A percentile compares a stretch with the other conserved stretches of the same genome.
phyloP scores from a whole-genome alignment of 495 filamentous ascomycete genomes.

The Cetradonia linearis region DNA sequence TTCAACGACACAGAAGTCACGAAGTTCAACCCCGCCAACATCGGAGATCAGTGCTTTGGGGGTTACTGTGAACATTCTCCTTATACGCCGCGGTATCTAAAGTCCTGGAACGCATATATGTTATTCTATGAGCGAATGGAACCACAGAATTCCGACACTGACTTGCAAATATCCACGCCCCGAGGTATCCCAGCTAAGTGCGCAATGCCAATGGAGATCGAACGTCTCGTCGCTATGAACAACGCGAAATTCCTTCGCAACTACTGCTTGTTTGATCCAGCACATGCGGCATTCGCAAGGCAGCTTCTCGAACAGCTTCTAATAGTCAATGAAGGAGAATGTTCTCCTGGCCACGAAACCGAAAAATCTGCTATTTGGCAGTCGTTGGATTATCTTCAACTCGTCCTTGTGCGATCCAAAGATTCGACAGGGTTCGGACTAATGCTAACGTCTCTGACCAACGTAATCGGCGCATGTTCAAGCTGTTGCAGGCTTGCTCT shows the following conservation, averaged over 20 bases:
- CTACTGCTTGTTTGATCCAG: constrained; percentile 71
- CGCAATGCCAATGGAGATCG: constrained; percentile 44
- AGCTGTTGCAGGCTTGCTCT: constrained; percentile 49
- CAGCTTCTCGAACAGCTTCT: constrained; percentile 44
- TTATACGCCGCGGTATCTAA: constrained; percentile 42
- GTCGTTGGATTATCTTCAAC: constrained; percentile 64
- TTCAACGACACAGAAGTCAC: constrained; percentile 85
- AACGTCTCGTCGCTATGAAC: constrained; percentile 53
- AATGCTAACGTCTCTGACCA: constrained; percentile 44
- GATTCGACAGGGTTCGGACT: constrained; percentile 53
- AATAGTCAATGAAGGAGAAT: constrained; percentile 33
- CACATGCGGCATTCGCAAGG: constrained; percentile 57
- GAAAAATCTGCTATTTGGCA: constrained; percentile 56
- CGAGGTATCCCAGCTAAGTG: constrained; percentile 44
- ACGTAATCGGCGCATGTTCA: constrained; percentile 44
- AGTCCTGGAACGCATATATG: constrained; percentile 89
- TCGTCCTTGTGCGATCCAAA: constrained; percentile 65
- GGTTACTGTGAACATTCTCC: constrained; percentile 44
- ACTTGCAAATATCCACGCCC: constrained; percentile 27
- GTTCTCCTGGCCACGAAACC: constrained; percentile 41
- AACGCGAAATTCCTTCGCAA: constrained; percentile 64
- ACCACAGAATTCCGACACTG: constrained; percentile 39
- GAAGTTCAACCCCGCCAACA: constrained; percentile 59
- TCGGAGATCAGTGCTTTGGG: constrained; percentile 72
- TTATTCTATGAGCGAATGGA: constrained; percentile 87